Base-by-base conservation (phyloP, 1,284 basidiomycete genomes). In the Ceratobasidium sp. region DNA sequence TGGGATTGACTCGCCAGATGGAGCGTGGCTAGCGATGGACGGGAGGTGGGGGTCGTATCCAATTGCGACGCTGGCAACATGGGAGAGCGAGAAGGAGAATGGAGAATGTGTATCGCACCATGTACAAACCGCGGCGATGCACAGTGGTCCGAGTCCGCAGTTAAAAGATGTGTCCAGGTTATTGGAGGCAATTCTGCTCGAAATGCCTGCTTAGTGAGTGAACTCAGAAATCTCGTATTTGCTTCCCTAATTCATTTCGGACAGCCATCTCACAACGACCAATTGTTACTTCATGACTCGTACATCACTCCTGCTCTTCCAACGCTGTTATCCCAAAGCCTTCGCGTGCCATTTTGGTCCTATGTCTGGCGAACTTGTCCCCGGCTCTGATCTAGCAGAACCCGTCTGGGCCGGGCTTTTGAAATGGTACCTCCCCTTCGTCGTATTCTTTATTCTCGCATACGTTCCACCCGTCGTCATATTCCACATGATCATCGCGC, bases 201-300 rank as follows among this genome's bases (percentile, higher is more conserved):
- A 57, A 27, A 57, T 57, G 54, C 54, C 54, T 2, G 29, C 22
- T 6, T 57, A 57, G 54, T 57, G 29, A 22, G 54, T 57, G 15
- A 2, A 24, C 36, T 45, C 24, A n/a, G n/a, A n/a, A n/a, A n/a
- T n/a, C n/a, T n/a, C n/a, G n/a, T n/a, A n/a, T n/a, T n/a, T n/a
- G n/a, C n/a, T n/a, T n/a, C n/a, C 62, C 15, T 33, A 29, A 15
- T 50, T n/a, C n/a, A 2, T 8, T 19, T 11, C 19, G 24, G 31
- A 17, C 60, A 69, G 65, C 41, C 51, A 57, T 19, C 29, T 69
- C 19, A 44, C 36, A 5, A 69, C 65, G n/a, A 69, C 65, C 2
- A 69, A 69, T n/a, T 69, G 65, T 24, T 69, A 69, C 44, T 69
- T 69, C 36, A 69, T 69, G 65, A 69, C 65, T 1, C 65, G 65